A percentile compares a stretch with the other conserved stretches of the same genome.
Evolutionary conservation across 148 eudicot genomes (phyloP).

Genomic region (Euryodendron excelsum): DNA sequence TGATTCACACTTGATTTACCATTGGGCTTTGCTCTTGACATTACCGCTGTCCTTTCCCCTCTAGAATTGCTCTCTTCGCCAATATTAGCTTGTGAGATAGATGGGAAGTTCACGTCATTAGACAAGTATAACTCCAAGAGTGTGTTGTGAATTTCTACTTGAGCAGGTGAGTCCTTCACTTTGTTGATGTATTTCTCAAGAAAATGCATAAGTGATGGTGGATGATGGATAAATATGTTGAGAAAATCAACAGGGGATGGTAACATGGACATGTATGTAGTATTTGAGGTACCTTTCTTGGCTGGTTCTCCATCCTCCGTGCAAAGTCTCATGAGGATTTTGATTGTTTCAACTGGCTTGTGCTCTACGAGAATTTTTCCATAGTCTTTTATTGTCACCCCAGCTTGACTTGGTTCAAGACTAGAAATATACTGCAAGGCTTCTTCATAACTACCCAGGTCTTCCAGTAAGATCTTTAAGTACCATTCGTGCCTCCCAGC

Average conservation of each 20-base stretch:
- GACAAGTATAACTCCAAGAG: constrained; percentile 88
- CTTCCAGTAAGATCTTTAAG: constrained; percentile 94
- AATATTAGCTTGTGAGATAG: constrained; percentile 51
- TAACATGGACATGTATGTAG: constrained; percentile 51
- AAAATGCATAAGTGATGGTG: constrained; percentile 78
- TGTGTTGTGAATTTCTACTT: constrained; percentile 91
- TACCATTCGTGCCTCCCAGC: constrained; percentile 96
- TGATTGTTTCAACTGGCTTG: constrained; percentile 79
- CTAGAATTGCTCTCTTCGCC: constrained; percentile 34
- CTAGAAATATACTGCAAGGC: constrained; percentile 82
- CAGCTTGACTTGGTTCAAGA: constrained; percentile 94
- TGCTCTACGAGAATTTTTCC: constrained; percentile 93
- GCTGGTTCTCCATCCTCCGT: constrained; percentile 76
- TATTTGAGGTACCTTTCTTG: constrained; percentile 47
- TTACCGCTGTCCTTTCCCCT: constrained; percentile 16
- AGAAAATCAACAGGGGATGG: constrained; percentile 99
- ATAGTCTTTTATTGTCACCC: constrained; percentile 84
- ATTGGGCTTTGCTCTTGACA: constrained; percentile 41
- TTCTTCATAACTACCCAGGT: constrained; percentile 90
- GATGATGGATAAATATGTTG: constrained; percentile 86
- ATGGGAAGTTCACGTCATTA: constrained; percentile 72
- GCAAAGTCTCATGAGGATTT: constrained; percentile 86
- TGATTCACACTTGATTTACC: constrained; percentile 37
- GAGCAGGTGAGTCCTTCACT: constrained; percentile 95
- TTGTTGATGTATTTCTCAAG: constrained; percentile 84